phyloP scores from a whole-genome alignment of 2,329 filamentous ascomycete genomes.

The Colletotrichum trifolii region DNA sequence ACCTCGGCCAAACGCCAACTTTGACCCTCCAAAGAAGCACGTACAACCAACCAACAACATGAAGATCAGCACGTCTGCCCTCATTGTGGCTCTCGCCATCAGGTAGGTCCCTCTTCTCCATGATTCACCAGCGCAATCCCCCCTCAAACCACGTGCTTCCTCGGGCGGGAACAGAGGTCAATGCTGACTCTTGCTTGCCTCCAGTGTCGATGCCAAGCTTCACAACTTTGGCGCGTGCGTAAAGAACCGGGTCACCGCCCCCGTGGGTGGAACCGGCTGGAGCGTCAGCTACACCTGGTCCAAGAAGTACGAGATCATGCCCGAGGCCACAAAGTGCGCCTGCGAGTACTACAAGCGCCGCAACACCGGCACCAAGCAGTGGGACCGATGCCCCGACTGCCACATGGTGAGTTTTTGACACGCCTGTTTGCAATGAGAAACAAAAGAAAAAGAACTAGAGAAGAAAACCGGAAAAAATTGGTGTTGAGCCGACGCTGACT shows the following conservation, averaged over 20 bases:
- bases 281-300: constrained; percentile 29
- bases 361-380: constrained; percentile 36
- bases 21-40: no score
- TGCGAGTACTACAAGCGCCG: constrained; percentile 28
- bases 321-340: constrained; percentile 30
- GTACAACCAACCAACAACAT: no score
- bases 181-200: background rate
- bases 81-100: no score
- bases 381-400: constrained; percentile 36
- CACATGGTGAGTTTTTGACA: constrained; percentile 5
- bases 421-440: no score
- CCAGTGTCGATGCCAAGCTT: constrained; percentile 16
- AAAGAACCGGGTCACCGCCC: background rate
- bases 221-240: constrained; percentile 18
- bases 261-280: constrained; percentile 21
- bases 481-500: background rate
- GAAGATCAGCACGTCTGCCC: no score
- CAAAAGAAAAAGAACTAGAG: no score
- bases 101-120: no score
- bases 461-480: no score
- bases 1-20: no score
- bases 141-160: background rate
- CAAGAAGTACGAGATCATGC: constrained; percentile 22
- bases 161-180: background rate
- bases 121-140: no score